Evolutionary conservation across 139 green algal species (phyloP), one percentile per base, ranked within the genome.

Genomic region (Bryopsis sp.): DNA sequence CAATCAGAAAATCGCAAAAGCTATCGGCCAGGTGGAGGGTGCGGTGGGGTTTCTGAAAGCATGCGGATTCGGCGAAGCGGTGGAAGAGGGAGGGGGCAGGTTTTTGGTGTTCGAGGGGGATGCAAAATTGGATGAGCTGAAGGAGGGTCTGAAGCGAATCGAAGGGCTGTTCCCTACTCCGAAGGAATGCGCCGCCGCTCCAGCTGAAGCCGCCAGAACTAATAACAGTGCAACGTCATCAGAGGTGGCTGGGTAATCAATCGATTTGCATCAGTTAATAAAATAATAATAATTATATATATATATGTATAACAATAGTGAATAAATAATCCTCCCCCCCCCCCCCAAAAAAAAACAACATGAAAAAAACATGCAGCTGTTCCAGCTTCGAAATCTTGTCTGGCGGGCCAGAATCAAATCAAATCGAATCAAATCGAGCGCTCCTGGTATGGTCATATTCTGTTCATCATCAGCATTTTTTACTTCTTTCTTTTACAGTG

Each of bases 1-100:
- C 43, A 75, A 75, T 35, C 43, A 58, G 2, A 61, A 68, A 46
- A 48, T 78, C n/a, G 28, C 47, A 24, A 59, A 67, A 39, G 28
- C 15, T 15, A 3, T 78, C 3, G 73, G 71, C 34, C 4, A 2
- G 8, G 61, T 78, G 7, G 33, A 58, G n/a, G 73, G 73, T 5
- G 73, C 73, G 1, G 7, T 75, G 35, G 73, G 74, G 48, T 71
- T 75, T 64, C 35, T 78, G 58, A 50, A 57, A 57, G 24, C 28
- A 34, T 57, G 47, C 48, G 47, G 67, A 39, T 64, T 64, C 8
- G 47, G 4, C n/a, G 24, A 0, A 39, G 22, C 22, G 37, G 38
- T 33, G 2, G 48, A 39, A 0, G 58, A 70, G 68, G 7, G 5
- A n/a, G 32, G 24, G 2, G 1, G 32, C 1, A 39, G 34, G 61